phyloP scores from a whole-genome alignment of 2,329 filamentous ascomycete species.

The Balansia obtecta region DNA sequence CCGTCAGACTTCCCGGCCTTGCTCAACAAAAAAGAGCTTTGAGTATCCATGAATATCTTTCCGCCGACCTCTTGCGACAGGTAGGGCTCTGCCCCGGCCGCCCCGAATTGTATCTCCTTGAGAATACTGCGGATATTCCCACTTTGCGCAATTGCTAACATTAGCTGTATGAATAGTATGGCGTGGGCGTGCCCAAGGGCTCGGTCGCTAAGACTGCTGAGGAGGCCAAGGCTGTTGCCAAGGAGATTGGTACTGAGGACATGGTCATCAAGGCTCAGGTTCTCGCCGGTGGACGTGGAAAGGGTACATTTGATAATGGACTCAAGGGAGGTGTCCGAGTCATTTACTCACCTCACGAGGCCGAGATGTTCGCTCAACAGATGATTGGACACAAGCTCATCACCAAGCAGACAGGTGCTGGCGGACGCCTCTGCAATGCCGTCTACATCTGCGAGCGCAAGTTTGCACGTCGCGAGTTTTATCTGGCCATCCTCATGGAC shows the following conservation, averaged over 20 bases:
- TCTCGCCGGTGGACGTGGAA: constrained; percentile 92
- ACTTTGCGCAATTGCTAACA: constrained; percentile 7
- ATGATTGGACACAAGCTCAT: constrained; percentile 99
- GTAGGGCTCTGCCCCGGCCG: constrained; percentile 27
- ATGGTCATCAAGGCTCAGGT: constrained; percentile 99
- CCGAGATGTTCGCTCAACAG: constrained; percentile 95
- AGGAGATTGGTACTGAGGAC: constrained; percentile 83
- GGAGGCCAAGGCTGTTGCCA: constrained; percentile 86
- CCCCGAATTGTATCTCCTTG: not conserved
- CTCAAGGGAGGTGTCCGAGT: constrained; percentile 97
- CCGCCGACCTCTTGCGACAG: constrained; percentile 75
- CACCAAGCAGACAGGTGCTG: constrained; percentile 97
- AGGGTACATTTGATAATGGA: constrained; percentile 95
- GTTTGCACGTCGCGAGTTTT: constrained; percentile 97
- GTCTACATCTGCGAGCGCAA: constrained; percentile 99
- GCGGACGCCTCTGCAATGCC: constrained; percentile 85
- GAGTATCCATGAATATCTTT: constrained; percentile 97
- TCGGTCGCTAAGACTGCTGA: constrained; percentile 69
- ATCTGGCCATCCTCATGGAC: constrained; percentile 98
- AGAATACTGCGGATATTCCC: not conserved
- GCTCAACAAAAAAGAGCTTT: constrained; percentile 76
- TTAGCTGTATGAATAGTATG: constrained; percentile 51
- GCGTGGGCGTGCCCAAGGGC: constrained; percentile 84
- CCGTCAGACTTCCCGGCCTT: constrained; percentile 48
- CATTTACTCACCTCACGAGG: constrained; percentile 94